Conservation (phyloP, 164 flowering plant genomes). For the Dillenia suffruticosa region DNA sequence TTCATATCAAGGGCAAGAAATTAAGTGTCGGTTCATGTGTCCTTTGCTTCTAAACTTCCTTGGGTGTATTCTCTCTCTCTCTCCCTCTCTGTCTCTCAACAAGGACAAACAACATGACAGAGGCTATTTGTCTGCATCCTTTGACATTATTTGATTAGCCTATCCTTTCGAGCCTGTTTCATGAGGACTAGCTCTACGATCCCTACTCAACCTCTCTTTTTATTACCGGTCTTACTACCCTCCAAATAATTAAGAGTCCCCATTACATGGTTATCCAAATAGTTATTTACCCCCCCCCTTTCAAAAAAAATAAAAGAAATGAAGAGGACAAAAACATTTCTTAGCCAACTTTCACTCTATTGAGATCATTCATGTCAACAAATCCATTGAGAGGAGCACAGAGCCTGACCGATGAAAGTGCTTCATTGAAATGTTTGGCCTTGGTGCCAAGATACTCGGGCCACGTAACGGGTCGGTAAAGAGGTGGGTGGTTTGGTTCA, state of each 20-base stretch:
- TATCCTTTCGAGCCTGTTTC: slow-evolving; percentile 14
- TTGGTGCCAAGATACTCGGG: slow-evolving; percentile 70
- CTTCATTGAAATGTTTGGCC: slow-evolving; percentile 68
- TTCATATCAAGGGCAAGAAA: slow-evolving; percentile 35
- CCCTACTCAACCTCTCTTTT: slow-evolving; percentile 2
- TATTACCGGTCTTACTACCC: slow-evolving; percentile 5
- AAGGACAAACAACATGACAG: slow-evolving; percentile 29
- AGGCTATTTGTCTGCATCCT: slow-evolving; percentile 22
- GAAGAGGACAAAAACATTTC: not conserved
- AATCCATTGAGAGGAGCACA: slow-evolving; percentile 24
- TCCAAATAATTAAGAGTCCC: slow-evolving; percentile 12
- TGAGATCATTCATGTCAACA: slow-evolving; percentile 30
- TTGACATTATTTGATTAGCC: slow-evolving; percentile 22
- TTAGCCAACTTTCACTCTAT: slow-evolving; percentile 30
- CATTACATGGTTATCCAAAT: slow-evolving; percentile 6
- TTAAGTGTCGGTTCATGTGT: slow-evolving; percentile 32
- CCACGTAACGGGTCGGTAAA: slow-evolving; percentile 70
- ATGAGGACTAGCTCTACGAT: slow-evolving; percentile 10
- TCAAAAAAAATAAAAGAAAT: not conserved
- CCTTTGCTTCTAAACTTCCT: slow-evolving; percentile 22
- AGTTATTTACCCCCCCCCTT: no score
- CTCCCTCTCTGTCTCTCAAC: slow-evolving; percentile 16
- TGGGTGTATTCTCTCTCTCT: slow-evolving; percentile 3
- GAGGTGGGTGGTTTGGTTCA: slow-evolving; percentile 35
- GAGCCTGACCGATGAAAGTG: slow-evolving; percentile 48